These are phyloP conservation scores for Trifolium repens DNA, from an alignment of 306 rosid genomes.

Conservation along the genomic window DNA sequence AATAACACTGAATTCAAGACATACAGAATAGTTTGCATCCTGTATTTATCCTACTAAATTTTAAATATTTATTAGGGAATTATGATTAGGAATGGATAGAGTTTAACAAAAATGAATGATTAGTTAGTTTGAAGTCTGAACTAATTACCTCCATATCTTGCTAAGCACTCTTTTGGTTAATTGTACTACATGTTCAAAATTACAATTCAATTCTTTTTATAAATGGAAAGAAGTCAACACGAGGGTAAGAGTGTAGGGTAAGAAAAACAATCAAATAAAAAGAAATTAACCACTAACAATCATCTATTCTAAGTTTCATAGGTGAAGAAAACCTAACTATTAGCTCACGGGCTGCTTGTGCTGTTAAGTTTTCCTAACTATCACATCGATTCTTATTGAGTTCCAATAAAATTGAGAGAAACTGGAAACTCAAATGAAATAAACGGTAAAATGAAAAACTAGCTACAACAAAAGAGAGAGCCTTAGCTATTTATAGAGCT, in stretches of 20 bases:
- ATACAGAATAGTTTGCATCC: not conserved
- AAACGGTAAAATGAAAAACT: not conserved
- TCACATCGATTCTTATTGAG: not conserved
- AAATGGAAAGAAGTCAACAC: not conserved
- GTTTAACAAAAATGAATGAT: no score
- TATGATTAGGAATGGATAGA: not conserved
- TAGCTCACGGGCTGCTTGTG: not conserved
- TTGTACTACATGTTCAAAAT: not conserved
- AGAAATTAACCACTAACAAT: not conserved
- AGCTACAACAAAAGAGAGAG: not conserved
- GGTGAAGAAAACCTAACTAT: constrained; percentile 1
- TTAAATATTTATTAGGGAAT: not conserved
- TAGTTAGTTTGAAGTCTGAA: not conserved
- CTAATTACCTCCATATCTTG: not conserved
- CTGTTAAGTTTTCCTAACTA: not conserved
- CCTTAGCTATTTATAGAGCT: not conserved
- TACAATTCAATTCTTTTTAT: not conserved
- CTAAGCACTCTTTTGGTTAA: not conserved
- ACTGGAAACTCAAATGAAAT: not conserved
- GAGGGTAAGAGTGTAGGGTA: not conserved
- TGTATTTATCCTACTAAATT: not conserved
- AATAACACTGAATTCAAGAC: not conserved
- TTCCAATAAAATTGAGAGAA: not conserved
- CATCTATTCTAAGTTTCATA: not conserved
- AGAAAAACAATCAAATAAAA: not conserved